Evolutionary conservation across 306 rosid genomes (phyloP).

Genomic region (Dicorynia guianensis): DNA sequence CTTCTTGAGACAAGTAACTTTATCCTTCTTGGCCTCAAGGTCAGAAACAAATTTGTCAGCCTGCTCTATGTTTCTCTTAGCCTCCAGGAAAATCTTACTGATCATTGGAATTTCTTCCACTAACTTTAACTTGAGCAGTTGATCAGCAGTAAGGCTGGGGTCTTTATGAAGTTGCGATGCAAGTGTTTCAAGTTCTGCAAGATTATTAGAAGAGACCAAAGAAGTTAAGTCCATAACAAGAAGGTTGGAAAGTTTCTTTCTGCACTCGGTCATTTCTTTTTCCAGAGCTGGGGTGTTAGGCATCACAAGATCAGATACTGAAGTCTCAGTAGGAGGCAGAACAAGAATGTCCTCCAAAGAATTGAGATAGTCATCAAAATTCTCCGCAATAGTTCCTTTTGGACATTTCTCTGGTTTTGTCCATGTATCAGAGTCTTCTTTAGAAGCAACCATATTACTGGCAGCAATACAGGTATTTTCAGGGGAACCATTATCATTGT

Average conservation of each 20-base stretch:
- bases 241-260: conserved; percentile 43
- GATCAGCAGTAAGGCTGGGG: conserved; percentile 34
- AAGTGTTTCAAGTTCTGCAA: conserved; percentile 35
- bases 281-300: background rate
- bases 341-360: conserved; percentile 41
- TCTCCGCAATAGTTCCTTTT: background rate
- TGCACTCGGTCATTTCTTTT: conserved; percentile 30
- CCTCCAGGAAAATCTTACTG: conserved; percentile 35
- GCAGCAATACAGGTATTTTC: background rate
- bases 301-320: background rate
- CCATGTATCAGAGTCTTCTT: conserved; percentile 5
- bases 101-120: conserved; percentile 37
- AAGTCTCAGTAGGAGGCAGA: conserved; percentile 17
- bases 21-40: conserved; percentile 36
- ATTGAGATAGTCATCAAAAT: conserved; percentile 38
- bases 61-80: conserved; percentile 16
- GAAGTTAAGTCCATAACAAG: conserved; percentile 42
- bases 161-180: conserved; percentile 30
- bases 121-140: conserved; percentile 37
- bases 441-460: background rate
- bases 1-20: conserved; percentile 10
- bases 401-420: background rate
- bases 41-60: conserved; percentile 33
- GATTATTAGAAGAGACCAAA: conserved; percentile 19
- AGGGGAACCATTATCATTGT: background rate